phyloP scores from a whole-genome alignment of 202 grass and related monocot genomes.

The Zizania palustris region DNA sequence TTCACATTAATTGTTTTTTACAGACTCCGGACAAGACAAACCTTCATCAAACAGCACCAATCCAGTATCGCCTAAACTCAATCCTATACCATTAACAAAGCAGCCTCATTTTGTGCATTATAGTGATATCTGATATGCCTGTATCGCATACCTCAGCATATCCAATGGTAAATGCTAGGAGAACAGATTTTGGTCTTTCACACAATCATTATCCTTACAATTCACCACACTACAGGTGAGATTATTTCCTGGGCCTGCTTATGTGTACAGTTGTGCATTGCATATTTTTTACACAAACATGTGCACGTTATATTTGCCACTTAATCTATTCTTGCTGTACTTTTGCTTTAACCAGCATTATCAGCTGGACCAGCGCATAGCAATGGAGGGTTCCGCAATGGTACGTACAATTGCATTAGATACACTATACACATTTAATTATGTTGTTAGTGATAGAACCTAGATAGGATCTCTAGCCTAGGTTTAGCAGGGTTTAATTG shows the following conservation, averaged over 20 bases:
- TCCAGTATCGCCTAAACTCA: conserved; percentile 58
- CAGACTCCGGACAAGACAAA: conserved; percentile 77
- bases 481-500: no score
- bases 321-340: conserved; percentile 12
- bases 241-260: conserved; percentile 8
- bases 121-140: conserved; percentile 48
- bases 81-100: conserved; percentile 55
- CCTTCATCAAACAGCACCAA: conserved; percentile 51
- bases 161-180: conserved; percentile 46
- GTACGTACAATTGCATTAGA: conserved; percentile 56
- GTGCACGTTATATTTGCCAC: no score
- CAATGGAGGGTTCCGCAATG: conserved; percentile 38
- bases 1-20: neutral
- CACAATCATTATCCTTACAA: conserved; percentile 27
- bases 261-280: neutral
- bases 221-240: conserved; percentile 54
- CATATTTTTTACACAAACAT: neutral
- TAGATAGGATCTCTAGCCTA: no score
- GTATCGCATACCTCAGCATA: conserved; percentile 46
- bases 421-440: conserved; percentile 48
- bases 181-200: conserved; percentile 29
- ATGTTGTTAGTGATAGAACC: neutral
- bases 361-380: conserved; percentile 33
- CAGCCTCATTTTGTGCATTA: conserved; percentile 34
- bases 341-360: conserved; percentile 38